A percentile compares a stretch with the other conserved stretches of the same genome.
phyloP scores from a whole-genome alignment of 257 asterid species.

The Mitragyna speciosa region DNA sequence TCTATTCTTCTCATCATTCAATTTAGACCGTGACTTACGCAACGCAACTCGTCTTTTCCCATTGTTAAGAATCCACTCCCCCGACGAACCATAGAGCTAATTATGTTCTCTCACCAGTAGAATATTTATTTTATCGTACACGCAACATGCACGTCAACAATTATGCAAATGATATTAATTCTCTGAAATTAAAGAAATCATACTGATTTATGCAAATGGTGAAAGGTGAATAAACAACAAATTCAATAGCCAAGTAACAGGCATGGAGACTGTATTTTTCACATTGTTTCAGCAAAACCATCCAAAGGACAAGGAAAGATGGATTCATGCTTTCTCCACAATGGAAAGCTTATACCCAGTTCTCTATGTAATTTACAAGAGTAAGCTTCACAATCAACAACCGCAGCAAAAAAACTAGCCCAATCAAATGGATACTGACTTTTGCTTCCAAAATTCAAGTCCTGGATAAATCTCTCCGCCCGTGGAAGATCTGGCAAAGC shows the following conservation, averaged over 20 bases:
- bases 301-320: constrained; percentile 33
- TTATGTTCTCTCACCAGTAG: too few relatives aligned
- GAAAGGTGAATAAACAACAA: too few relatives aligned
- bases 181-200: too few relatives aligned
- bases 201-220: too few relatives aligned
- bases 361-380: constrained; percentile 41
- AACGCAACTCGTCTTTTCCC: too few relatives aligned
- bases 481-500: constrained; percentile 46
- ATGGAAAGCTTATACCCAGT: constrained; percentile 45
- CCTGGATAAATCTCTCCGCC: constrained; percentile 33
- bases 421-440: constrained; percentile 31
- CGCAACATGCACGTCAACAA: too few relatives aligned
- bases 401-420: constrained; percentile 41
- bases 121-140: too few relatives aligned
- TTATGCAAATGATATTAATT: too few relatives aligned
- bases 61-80: too few relatives aligned
- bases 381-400: constrained; percentile 71
- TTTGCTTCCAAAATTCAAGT: constrained; percentile 19
- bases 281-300: constrained; percentile 20
- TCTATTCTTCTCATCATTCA: too few relatives aligned
- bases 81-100: too few relatives aligned
- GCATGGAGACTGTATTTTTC: neutral
- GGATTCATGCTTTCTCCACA: constrained; percentile 60
- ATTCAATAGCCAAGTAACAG: neutral
- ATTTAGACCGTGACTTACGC: too few relatives aligned